Evolutionary conservation across 1,139 yeast genomes (phyloP), one percentile per base, ranked within the genome.

Genomic region (Saccharomycopsis phalli): DNA sequence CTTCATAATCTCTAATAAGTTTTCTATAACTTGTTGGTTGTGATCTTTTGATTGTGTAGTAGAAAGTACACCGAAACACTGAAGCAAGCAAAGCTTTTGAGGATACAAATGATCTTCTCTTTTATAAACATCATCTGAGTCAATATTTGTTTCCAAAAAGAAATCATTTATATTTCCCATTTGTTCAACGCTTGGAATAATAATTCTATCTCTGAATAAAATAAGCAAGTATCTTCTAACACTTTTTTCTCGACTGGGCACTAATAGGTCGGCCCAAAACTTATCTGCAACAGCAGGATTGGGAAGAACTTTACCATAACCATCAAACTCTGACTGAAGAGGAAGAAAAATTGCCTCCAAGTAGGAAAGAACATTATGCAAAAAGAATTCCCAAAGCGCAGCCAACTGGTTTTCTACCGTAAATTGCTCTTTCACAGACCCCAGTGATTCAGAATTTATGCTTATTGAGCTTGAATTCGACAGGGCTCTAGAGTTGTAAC

Each of bases 271-370:
- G 21, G 53, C 52, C 72, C 73, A 68, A 46, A 59, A 67, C 25
- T 53, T 56, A 14, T 49, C 47, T 2, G 65, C 62, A n/a, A 51
- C 50, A 3, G 52, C 54, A 1, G 53, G 50, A 10, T 56, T 48
- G 44, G 26, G 59, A 44, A 44, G 51, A 52, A 36, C 44, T 2
- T 32, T 34, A 2, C 69, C 71, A 3, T 46, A 42, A 1, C 67
- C 70, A 16, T 62, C 65, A 40, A 69, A 58, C 44, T 73, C 78
- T 14, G 63, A 51, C 40, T 77, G 81, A 19, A 80, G 51, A 0
- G 87, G 86, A 30, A 76, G 51, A 42, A 79, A 68, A 0, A 75
- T 68, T 1, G 81, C 80, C 42, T 74, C 70, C 30, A 78, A 59
- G 50, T 76, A 75, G 39, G 76, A 76, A 39, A 73, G 62, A 1